These are phyloP conservation scores for Microdochium paspali DNA, from an alignment of 2,329 filamentous ascomycete species.

Conservation along the genomic window DNA sequence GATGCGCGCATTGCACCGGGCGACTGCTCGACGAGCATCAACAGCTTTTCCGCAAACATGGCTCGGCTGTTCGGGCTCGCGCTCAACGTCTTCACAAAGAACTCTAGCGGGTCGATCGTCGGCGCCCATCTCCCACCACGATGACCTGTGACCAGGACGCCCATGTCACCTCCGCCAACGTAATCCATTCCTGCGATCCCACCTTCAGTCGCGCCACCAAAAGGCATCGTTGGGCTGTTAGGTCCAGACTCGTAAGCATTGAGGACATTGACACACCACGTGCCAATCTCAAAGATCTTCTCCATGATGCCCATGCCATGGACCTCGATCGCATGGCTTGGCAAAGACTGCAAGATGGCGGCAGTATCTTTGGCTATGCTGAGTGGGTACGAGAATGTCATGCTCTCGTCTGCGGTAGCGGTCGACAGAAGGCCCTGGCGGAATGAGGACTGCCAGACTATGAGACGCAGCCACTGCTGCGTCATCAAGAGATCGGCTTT, in stretches of 20 bases:
- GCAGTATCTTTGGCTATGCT: constrained; percentile 52
- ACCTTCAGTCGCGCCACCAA: constrained; percentile 11
- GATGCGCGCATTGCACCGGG: constrained; percentile 25
- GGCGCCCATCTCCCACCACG: constrained; percentile 19
- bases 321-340: constrained; percentile 31
- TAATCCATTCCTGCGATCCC: constrained; percentile 18
- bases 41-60: constrained; percentile 31
- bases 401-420: constrained; percentile 44
- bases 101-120: constrained; percentile 28
- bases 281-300: constrained; percentile 38
- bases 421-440: constrained; percentile 55
- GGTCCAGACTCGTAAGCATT: constrained; percentile 20
- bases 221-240: constrained; percentile 8
- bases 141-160: constrained; percentile 12
- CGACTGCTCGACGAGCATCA: constrained; percentile 29
- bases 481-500: constrained; percentile 60
- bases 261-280: constrained; percentile 33
- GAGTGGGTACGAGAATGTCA: constrained; percentile 53
- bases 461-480: constrained; percentile 61
- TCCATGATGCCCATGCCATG: constrained; percentile 40
- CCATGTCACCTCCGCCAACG: constrained; percentile 17
- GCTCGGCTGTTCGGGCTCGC: constrained; percentile 31
- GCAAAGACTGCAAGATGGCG: constrained; percentile 28
- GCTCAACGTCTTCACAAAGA: constrained; percentile 33
- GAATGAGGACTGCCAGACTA: constrained; percentile 66